phyloP scores from a whole-genome alignment of 352 stramenopile species.

The Elongisporangium undulatum region DNA sequence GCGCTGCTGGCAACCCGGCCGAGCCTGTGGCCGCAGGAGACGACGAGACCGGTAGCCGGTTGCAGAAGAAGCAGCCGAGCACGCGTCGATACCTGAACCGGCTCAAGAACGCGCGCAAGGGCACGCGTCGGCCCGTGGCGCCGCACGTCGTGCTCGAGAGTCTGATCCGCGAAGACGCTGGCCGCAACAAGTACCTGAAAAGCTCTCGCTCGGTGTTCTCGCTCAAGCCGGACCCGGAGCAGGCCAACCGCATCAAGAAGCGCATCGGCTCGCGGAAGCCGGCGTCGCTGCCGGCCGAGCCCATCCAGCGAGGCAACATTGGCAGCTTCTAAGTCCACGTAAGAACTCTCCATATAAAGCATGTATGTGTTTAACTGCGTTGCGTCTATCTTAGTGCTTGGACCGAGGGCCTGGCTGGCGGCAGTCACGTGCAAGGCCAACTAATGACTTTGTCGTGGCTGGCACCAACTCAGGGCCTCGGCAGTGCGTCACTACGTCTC shows the following conservation, averaged over 20 bases:
- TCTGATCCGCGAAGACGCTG: constrained; percentile 74
- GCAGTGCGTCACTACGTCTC: not conserved
- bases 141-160: constrained; percentile 77
- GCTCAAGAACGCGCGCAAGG: constrained; percentile 68
- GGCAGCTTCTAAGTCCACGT: not conserved
- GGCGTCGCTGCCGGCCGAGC: constrained; percentile 45
- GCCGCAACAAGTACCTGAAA: constrained; percentile 82
- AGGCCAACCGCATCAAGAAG: constrained; percentile 76
- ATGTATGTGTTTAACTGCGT: not conserved
- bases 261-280: constrained; percentile 60
- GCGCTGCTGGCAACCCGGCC: constrained; percentile 10
- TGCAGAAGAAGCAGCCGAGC: constrained; percentile 76
- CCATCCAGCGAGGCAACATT: constrained; percentile 76
- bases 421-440: too few species aligned
- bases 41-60: constrained; percentile 44
- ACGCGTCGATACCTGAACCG: constrained; percentile 75
- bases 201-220: constrained; percentile 74
- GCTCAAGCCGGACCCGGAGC: constrained; percentile 65
- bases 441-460: not conserved
- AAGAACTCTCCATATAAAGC: not conserved
- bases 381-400: too few species aligned
- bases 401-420: not conserved
- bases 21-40: constrained; percentile 14
- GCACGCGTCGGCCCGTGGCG: constrained; percentile 53
- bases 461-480: not conserved